Evolutionary conservation across 148 eudicot species (phyloP).

Genomic region (Rheum nobile): DNA sequence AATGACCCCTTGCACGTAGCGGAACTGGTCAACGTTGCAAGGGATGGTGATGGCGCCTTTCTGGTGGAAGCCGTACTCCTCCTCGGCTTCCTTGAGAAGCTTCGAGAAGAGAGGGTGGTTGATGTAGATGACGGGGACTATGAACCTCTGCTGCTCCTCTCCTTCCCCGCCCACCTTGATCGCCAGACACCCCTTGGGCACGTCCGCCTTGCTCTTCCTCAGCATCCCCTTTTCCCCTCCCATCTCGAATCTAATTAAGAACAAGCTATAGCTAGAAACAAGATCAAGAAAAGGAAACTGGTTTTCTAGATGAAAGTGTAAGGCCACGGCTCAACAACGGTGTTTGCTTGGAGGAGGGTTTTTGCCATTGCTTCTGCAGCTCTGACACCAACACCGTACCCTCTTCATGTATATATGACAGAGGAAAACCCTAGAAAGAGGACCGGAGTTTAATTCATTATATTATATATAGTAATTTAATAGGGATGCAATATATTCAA

Average conservation of each 20-base stretch:
- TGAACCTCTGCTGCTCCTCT: constrained; percentile 35
- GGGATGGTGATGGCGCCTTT: constrained; percentile 48
- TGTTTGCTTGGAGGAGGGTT: no score
- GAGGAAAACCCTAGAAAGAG: no score
- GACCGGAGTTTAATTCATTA: no score
- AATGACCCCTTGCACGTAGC: constrained; percentile 25
- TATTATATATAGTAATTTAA: no score
- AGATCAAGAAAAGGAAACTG: no score
- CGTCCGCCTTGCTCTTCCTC: not conserved
- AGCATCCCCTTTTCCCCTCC: not conserved
- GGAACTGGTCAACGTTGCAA: constrained; percentile 36
- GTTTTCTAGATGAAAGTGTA: not conserved
- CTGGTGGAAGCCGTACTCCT: constrained; percentile 47
- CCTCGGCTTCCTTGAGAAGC: constrained; percentile 46
- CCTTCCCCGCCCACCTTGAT: constrained; percentile 29
- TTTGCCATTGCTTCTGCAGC: no score
- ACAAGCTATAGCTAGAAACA: no score
- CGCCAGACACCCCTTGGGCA: constrained; percentile 47
- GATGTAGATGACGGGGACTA: constrained; percentile 36
- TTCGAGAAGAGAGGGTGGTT: constrained; percentile 42
- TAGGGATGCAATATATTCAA: no score
- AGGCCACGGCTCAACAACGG: not conserved
- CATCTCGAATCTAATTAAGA: not conserved
- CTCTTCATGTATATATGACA: no score
- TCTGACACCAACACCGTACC: no score